Conservation (phyloP, 805 yeast species). For the Yamadazyma sp. region DNA sequence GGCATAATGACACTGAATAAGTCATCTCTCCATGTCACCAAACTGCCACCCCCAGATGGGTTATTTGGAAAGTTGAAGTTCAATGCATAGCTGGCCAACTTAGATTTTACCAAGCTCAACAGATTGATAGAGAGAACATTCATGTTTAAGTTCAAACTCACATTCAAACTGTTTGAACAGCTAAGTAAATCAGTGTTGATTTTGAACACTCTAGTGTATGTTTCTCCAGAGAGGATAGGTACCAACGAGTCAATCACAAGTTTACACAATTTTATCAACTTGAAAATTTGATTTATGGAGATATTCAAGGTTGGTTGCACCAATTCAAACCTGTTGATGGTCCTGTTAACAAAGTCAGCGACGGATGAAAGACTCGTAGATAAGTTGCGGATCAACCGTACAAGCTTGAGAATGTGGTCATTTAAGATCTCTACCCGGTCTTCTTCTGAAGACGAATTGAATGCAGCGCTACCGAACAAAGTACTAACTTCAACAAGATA, state of each 20-base stretch:
- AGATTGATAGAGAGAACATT: conserved; percentile 22
- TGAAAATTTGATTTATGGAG: conserved; percentile 32
- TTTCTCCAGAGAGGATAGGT: conserved; percentile 23
- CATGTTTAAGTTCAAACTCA: conserved; percentile 8
- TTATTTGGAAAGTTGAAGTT: conserved; percentile 20
- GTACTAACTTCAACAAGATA: conserved; percentile 33
- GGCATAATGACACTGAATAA: conserved; percentile 23
- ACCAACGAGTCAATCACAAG: conserved; percentile 29
- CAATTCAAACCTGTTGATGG: conserved; percentile 10
- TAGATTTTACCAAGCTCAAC: conserved; percentile 22
- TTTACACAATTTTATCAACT: conserved; percentile 36
- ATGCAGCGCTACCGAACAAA: conserved; percentile 9
- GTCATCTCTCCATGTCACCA: conserved; percentile 20
- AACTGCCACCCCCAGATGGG: not conserved
- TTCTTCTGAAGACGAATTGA: conserved; percentile 17
- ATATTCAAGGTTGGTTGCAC: conserved; percentile 32
- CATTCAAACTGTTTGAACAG: conserved; percentile 28
- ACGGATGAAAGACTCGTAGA: conserved; percentile 28
- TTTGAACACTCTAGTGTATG: conserved; percentile 29
- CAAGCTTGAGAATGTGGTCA: conserved; percentile 42
- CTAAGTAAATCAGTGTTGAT: conserved; percentile 38
- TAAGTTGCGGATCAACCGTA: conserved; percentile 37
- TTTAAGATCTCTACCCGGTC: conserved; percentile 22
- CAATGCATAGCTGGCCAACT: conserved; percentile 26
- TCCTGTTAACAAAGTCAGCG: conserved; percentile 28